Conservation (phyloP, 225 moss, liverwort and hornwort species). For the Sphagnum contortum region DNA sequence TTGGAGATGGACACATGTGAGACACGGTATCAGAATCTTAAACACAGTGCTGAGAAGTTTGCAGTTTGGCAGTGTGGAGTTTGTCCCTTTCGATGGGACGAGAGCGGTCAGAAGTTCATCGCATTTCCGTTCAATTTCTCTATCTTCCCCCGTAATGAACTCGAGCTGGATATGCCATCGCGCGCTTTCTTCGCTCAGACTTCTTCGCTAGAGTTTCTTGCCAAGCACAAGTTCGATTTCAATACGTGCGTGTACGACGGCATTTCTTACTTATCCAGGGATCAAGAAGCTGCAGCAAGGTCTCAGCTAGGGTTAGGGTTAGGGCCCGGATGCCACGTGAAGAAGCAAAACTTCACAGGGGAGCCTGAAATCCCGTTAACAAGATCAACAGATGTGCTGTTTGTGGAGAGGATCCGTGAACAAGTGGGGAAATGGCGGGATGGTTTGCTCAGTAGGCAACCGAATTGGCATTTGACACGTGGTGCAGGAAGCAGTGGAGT, state of each 20-base stretch:
- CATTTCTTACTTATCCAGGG: conserved; percentile 72
- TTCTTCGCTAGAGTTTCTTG: conserved; percentile 72
- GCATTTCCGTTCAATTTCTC: conserved; percentile 84
- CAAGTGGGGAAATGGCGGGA: conserved; percentile 74
- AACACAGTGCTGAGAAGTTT: conserved; percentile 83
- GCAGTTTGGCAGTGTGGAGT: conserved; percentile 95
- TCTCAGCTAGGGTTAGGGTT: conserved; percentile 36
- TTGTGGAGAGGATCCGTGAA: conserved; percentile 51
- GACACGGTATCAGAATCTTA: conserved; percentile 76
- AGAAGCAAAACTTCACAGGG: conserved; percentile 9
- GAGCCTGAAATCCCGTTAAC: conserved; percentile 49
- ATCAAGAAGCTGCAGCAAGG: conserved; percentile 63
- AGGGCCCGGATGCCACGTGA: conserved; percentile 14
- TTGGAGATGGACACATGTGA: conserved; percentile 64
- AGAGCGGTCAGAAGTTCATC: conserved; percentile 48
- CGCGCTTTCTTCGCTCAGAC: conserved; percentile 65
- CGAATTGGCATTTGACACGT: conserved; percentile 43
- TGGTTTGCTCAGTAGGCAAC: conserved; percentile 39
- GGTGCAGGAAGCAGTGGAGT: neutral
- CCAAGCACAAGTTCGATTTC: conserved; percentile 88
- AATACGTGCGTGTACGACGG: conserved; percentile 81
- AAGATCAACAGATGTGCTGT: conserved; percentile 41
- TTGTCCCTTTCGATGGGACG: conserved; percentile 85
- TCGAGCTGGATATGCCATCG: conserved; percentile 53
- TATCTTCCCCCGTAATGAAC: conserved; percentile 72